Percentiles rank a stretch among this genome's conserved stretches.
Evolutionary conservation across 805 yeast genomes (phyloP).

Genomic region (Candida pini): DNA sequence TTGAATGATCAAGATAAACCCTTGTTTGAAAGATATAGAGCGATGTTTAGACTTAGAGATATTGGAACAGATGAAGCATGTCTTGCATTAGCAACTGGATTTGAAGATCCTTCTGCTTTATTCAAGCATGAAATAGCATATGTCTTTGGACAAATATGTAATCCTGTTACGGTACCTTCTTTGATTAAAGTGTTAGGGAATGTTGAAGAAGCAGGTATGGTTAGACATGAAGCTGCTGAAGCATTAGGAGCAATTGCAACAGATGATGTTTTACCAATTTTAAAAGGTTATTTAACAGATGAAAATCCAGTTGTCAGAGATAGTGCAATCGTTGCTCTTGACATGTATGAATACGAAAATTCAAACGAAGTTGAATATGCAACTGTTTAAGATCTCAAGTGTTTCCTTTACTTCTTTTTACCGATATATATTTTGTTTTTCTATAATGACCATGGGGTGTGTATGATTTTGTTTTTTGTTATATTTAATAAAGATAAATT

Average conservation of each 20-base stretch:
- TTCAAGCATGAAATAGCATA: slow-evolving; percentile 98
- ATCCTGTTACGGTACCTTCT: slow-evolving; percentile 87
- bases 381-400: slow-evolving; percentile 18
- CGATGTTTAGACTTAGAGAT: slow-evolving; percentile 96
- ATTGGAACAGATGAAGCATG: slow-evolving; percentile 92
- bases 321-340: slow-evolving; percentile 94
- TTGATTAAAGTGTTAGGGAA: slow-evolving; percentile 76
- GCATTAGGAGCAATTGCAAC: slow-evolving; percentile 97
- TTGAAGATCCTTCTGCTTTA: slow-evolving; percentile 83
- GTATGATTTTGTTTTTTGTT: neutral
- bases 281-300: slow-evolving; percentile 74
- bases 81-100: slow-evolving; percentile 85
- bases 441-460: neutral
- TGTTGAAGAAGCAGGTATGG: slow-evolving; percentile 90
- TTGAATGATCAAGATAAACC: slow-evolving; percentile 75
- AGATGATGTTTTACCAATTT: slow-evolving; percentile 87
- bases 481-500: neutral
- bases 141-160: slow-evolving; percentile 95
- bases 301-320: slow-evolving; percentile 89
- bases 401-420: neutral
- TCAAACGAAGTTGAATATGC: slow-evolving; percentile 77
- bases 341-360: slow-evolving; percentile 95
- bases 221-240: slow-evolving; percentile 99
- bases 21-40: slow-evolving; percentile 91
- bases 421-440: slow-evolving; percentile 1